Percentiles rank a stretch among this genome's conserved stretches.
Conservation (phyloP, 176 grass and related monocot species). For the Rhynchospora tenuis region DNA sequence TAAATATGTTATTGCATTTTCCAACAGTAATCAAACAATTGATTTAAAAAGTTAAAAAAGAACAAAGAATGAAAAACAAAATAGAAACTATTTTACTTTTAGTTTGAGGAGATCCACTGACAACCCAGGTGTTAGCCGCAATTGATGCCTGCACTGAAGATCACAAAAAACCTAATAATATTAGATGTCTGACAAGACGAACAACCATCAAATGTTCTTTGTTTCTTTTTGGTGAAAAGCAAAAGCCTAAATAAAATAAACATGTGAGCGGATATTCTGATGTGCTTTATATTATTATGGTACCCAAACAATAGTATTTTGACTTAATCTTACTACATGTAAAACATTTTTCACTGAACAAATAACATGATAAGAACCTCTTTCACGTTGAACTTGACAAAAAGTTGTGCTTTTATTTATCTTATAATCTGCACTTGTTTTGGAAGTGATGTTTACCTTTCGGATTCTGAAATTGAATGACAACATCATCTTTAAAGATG, state of each 20-base stretch:
- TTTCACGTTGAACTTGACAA: background rate
- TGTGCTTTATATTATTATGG: background rate
- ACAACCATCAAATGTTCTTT: background rate
- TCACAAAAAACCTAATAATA: constrained; percentile 21
- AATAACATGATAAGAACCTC: background rate
- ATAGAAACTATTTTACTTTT: constrained; percentile 53
- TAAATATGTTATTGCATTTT: background rate
- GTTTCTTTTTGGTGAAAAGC: background rate
- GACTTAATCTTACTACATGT: background rate
- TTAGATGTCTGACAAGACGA: constrained; percentile 17
- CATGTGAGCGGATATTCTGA: background rate
- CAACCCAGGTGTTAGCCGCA: constrained; percentile 93
- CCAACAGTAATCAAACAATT: background rate
- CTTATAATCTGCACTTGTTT: background rate
- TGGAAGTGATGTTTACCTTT: constrained; percentile 51
- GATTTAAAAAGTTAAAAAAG: background rate
- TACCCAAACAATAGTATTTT: background rate
- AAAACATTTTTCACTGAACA: background rate
- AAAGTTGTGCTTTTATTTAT: background rate
- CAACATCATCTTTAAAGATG: constrained; percentile 98
- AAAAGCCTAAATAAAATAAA: background rate
- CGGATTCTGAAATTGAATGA: constrained; percentile 93
- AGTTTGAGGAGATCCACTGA: constrained; percentile 95
- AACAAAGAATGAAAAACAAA: background rate
- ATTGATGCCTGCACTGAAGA: constrained; percentile 96